Evolutionary conservation across 257 asterid species (phyloP).

Genomic region (Gynochthodes officinalis): DNA sequence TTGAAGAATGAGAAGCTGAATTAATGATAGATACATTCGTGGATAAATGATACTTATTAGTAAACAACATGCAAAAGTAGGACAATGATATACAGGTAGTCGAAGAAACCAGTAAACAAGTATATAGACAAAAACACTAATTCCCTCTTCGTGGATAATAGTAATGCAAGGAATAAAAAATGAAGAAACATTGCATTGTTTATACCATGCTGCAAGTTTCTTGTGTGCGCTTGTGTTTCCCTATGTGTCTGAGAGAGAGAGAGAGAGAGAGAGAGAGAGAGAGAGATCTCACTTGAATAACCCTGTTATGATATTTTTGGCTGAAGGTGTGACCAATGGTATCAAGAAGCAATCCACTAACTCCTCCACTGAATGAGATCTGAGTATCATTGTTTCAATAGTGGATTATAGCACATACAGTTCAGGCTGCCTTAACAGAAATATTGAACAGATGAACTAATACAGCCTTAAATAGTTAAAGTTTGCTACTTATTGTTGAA

Average conservation of each 20-base stretch:
- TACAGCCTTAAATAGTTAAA: neutral
- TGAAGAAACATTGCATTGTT: neutral
- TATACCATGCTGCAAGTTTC: neutral
- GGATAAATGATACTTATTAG: neutral
- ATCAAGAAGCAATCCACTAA: slow-evolving; percentile 84
- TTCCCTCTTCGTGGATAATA: neutral
- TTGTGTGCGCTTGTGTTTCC: neutral
- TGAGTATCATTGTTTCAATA: slow-evolving; percentile 38
- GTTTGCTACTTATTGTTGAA: too few relatives aligned
- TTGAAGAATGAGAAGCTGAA: slow-evolving; percentile 2
- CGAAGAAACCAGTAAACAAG: neutral
- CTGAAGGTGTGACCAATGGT: slow-evolving; percentile 82
- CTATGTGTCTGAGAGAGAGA: neutral
- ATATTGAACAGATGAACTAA: neutral
- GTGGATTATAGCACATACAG: neutral
- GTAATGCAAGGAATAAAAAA: neutral
- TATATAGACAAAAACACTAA: neutral
- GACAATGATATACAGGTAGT: neutral
- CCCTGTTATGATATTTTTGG: slow-evolving; percentile 88
- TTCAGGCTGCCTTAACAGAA: neutral
- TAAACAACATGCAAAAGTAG: neutral
- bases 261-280: slow-evolving; percentile 8
- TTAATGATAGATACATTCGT: neutral
- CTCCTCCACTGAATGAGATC: slow-evolving; percentile 81
- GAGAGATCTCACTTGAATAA: slow-evolving; percentile 59